Base-by-base conservation (phyloP, 2,329 filamentous ascomycete genomes). In the Purpureocillium lavendulum region DNA sequence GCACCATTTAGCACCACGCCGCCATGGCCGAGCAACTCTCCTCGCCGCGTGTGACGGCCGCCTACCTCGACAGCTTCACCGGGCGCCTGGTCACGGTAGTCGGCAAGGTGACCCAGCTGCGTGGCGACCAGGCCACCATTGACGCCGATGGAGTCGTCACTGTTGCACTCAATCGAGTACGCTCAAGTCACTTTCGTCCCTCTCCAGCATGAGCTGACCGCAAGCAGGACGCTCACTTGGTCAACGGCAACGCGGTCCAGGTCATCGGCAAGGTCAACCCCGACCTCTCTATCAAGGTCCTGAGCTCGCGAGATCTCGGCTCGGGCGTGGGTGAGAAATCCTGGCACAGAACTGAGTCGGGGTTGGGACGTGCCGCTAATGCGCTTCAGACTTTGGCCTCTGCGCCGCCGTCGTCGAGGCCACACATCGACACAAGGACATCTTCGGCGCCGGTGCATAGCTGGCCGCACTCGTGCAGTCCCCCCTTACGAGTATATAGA, bases 361-460 rank as follows among this genome's bases (percentile, higher is more conserved):
- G n/a, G 7, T 5, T 13, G 11, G 11, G 7, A 12, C 6, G 6
- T 12, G n/a, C 29, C 10, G 26, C 37, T 41, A 12, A 43, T 28
- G 21, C 12, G 17, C 11, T 33, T 2, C 42, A 90, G 88, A 96
- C 64, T 86, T 84, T 61, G 72, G 71, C 39, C 73, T 87, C 28
- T 83, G 80, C 44, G 80, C 86, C 41, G 77, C 82, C 0, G 84
- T 96, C 3, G 89, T 95, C 13, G 85, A 96, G 42, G 82, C 80
- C 29, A 92, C 87, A 28, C 89, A 96, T 63, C 75, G 80, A 36
- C 78, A 87, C 57, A 85, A 83, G 55, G 70, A 79, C 45, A 82
- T 97, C 38, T 96, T 96, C 58, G 52, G 65, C 29, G 88, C 85
- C 55, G 74, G 77, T 40, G 16, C 32, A 12, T 48, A 33, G 36